Evolutionary conservation across 2,329 filamentous ascomycete genomes (phyloP), one percentile per base, ranked within the genome.

Genomic region (Cryphonectria carpinicola): DNA sequence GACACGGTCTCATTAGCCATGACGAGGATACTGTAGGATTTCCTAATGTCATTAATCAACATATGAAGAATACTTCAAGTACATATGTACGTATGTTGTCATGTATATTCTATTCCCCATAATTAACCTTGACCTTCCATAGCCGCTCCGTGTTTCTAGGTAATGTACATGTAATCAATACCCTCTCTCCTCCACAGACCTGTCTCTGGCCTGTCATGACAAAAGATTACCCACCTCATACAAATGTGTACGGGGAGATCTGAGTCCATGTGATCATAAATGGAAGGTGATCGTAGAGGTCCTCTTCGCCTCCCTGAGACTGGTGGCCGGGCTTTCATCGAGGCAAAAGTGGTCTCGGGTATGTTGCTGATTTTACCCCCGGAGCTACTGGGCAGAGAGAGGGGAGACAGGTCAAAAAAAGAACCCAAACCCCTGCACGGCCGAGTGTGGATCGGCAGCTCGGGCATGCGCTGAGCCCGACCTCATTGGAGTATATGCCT

Each of bases 401-500:
- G 28, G 35, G 25, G 17, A 4, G 19, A 58, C 39, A 35, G 32
- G 10, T 10, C 11, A 60, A 60, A 60, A 14, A 60, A 19, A 58
- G n/a, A 32, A 60, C 56, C 25, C 37, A 58, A 58, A 56, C 41
- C 67, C 67, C 52, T 65, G 62, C 25, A 69, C 67, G 52, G 49
- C 46, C 60, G 60, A 68, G 43, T n/a, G 25, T 35, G 19, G 61
- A 46, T 66, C 68, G 68, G 68, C 52, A 14, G 25, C 13, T 66
- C 68, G 68, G 68, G 68, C 54, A 69, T 65, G 54, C 62, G 25
- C 35, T 60, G 37, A 2, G 49, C 56, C 68, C 68, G 68, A 66
- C 62, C 43, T 65, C 61, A 65, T 11, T n/a, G n/a, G 19, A 41
- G 19, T 7, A 14, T 35, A 17, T 56, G 37, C 60, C 49, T 13